Evolutionary conservation across 768 basidiomycete genomes (phyloP).

Genomic region (Termitomyces sp.): DNA sequence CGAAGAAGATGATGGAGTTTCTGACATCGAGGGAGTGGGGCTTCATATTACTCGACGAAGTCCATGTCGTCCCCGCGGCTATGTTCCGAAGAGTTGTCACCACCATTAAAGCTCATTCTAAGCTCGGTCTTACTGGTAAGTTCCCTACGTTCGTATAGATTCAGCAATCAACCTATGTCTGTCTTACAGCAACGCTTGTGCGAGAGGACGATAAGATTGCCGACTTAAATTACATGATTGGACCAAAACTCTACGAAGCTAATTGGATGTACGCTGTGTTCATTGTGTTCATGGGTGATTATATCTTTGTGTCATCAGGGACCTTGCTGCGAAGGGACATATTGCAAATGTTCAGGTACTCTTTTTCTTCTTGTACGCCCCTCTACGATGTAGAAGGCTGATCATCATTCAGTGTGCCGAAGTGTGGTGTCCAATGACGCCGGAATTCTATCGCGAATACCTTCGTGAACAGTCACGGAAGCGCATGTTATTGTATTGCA

Average conservation of each 20-base stretch:
- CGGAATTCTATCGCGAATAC: conserved; percentile 98
- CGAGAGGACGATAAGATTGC: conserved; percentile 99
- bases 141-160: background rate
- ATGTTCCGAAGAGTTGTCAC: conserved; percentile 99
- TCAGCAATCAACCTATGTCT: background rate
- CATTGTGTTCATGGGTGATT: conserved; percentile 8
- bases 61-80: conserved; percentile 97
- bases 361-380: background rate
- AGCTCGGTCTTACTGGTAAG: conserved; percentile 91
- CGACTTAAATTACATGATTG: conserved; percentile 98
- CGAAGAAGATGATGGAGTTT: conserved; percentile 99
- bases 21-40: conserved; percentile 98
- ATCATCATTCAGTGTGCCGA: conserved; percentile 76
- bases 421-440: conserved; percentile 99
- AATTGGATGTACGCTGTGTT: conserved; percentile 81
- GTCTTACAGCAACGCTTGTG: conserved; percentile 79
- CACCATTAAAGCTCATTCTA: conserved; percentile 98
- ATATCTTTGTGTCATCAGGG: conserved; percentile 33
- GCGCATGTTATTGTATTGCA: conserved; percentile 95
- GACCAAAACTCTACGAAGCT: conserved; percentile 97
- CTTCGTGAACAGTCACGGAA: conserved; percentile 88
- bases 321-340: conserved; percentile 97
- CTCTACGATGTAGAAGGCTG: background rate
- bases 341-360: conserved; percentile 98
- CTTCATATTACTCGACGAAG: conserved; percentile 95